Percentiles rank a stretch among this genome's conserved stretches.
phyloP scores from a whole-genome alignment of 805 yeast genomes.

The Wickerhamomyces ciferrii region DNA sequence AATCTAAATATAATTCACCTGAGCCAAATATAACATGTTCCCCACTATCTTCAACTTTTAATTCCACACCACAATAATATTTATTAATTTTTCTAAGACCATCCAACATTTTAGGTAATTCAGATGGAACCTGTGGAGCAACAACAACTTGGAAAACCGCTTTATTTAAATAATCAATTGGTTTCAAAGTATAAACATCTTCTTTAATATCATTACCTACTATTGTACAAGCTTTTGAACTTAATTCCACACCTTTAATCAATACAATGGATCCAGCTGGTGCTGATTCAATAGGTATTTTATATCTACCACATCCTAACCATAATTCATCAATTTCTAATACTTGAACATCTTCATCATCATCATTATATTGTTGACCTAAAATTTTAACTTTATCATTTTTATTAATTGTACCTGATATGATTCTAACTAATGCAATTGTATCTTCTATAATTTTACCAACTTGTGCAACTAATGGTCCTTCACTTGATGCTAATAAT shows the following conservation, averaged over 20 bases:
- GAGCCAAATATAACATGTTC: constrained; percentile 76
- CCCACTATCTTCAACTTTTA: constrained; percentile 85
- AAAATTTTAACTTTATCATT: constrained; percentile 47
- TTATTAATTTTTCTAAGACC: constrained; percentile 60
- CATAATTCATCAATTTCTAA: constrained; percentile 27
- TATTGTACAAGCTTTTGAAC: constrained; percentile 60
- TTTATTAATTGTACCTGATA: constrained; percentile 50
- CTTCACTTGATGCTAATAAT: constrained; percentile 28
- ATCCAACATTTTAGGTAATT: constrained; percentile 66
- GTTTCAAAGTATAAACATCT: constrained; percentile 27
- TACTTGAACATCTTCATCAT: constrained; percentile 43
- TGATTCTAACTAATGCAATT: constrained; percentile 55
- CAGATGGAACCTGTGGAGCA: constrained; percentile 77
- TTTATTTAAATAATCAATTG: constrained; percentile 38
- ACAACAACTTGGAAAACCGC: constrained; percentile 78
- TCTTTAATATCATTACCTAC: constrained; percentile 22
- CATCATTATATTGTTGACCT: constrained; percentile 49
- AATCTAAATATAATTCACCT: constrained; percentile 87
- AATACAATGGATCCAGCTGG: constrained; percentile 66
- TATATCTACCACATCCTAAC: constrained; percentile 69
- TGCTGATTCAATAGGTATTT: constrained; percentile 45
- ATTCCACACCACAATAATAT: constrained; percentile 58
- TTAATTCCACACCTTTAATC: constrained; percentile 56
- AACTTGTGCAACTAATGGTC: constrained; percentile 46
- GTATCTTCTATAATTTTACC: constrained; percentile 54